These are phyloP conservation scores for Moniliophthora roreri DNA, from an alignment of 1,284 basidiomycete species.

Conservation along the genomic window DNA sequence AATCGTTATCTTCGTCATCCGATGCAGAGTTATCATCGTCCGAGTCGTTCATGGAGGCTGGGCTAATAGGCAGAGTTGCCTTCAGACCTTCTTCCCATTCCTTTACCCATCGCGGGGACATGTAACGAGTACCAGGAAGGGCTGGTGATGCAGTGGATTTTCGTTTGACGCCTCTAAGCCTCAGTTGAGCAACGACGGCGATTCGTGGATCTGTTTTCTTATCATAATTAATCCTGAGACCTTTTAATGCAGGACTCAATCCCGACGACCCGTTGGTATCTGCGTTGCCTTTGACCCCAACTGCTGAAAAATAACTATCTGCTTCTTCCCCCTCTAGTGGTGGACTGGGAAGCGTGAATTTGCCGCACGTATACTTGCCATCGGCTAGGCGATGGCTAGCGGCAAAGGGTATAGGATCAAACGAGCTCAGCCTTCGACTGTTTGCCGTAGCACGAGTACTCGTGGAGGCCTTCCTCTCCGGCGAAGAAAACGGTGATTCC, in stretches of 20 bases:
- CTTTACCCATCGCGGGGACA: slow-evolving; percentile 2
- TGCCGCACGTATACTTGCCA: slow-evolving; percentile 57
- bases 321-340: slow-evolving; percentile 38
- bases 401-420: slow-evolving; percentile 73
- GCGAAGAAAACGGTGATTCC: slow-evolving; percentile 5
- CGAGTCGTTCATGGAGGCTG: slow-evolving; percentile 19
- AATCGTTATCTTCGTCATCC: slow-evolving; percentile 25
- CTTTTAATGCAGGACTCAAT: slow-evolving; percentile 16
- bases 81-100: slow-evolving; percentile 9
- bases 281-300: background rate
- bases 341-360: slow-evolving; percentile 55
- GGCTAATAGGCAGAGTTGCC: slow-evolving; percentile 5
- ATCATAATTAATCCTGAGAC: slow-evolving; percentile 53
- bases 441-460: background rate
- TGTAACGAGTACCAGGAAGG: slow-evolving; percentile 11
- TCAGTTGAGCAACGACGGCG: slow-evolving; percentile 60
- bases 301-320: slow-evolving; percentile 21
- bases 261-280: background rate
- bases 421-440: slow-evolving; percentile 29
- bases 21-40: slow-evolving; percentile 23
- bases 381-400: slow-evolving; percentile 58
- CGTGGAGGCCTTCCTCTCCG: background rate
- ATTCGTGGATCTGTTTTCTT: slow-evolving; percentile 67
- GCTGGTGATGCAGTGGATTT: slow-evolving; percentile 34
- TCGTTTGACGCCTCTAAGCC: slow-evolving; percentile 54